Base-by-base conservation (phyloP, 768 basidiomycete species). In the Epithele typhae region DNA sequence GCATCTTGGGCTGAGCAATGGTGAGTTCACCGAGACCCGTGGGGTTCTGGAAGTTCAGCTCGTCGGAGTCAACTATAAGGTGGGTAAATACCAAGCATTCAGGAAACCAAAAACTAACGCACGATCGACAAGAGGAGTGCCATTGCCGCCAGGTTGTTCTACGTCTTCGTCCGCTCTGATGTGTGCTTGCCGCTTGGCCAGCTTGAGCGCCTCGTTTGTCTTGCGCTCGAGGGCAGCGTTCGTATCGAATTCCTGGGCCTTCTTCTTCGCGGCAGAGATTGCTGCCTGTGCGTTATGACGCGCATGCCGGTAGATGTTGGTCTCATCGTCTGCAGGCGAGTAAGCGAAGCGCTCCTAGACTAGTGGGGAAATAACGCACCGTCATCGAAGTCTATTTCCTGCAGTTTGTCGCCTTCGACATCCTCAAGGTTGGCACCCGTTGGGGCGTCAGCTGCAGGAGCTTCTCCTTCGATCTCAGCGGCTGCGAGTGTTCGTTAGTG, bases 41-140 rank as follows among this genome's bases (percentile, higher is more conserved):
- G 7, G 96, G 96, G 60, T 99, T 98, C 69, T 97, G 94, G 82
- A 99, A 98, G 68, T 99, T 97, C 32, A 99, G 81, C 61, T 98
- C 95, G 59, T 96, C 93, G 17, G 90, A 91, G 64, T 95, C 93
- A 57, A 95, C 92, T 93, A 50, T 5, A 46, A 3, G 10, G 6
- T 7, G 18, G 4, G 21, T 46, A 15, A 33, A 40, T 12, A 37
- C 2, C 35, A 27, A 15, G 10, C 24, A 15, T 15, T n/a, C 8
- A 30, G 27, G 7, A 30, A 14, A 30, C 8, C 7, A 30, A 30
- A 30, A 30, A 41, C 9, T n/a, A n/a, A 64, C 87, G 59, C 67
- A 92, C 89, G 70, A 59, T 92, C 89, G 44, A 91, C 77, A 8
- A 90, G 72, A 45, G 81, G 76, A 1, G 72, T 68, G 14, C 53